Conservation (phyloP, 805 yeast species). For the Nakazawaea pomicola region DNA sequence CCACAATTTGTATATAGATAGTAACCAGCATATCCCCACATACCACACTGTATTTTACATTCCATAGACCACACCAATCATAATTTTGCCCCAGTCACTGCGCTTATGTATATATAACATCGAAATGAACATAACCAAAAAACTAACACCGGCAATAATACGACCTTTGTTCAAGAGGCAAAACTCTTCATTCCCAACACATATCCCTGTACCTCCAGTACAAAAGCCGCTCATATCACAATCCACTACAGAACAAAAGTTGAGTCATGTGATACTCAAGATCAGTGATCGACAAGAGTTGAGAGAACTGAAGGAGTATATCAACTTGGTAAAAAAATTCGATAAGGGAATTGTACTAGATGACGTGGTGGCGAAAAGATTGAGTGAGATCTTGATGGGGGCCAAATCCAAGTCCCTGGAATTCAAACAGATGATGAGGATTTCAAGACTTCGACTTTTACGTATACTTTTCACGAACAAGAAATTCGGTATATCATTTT, state of each 20-base stretch:
- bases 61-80: too few relatives aligned
- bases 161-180: too few relatives aligned
- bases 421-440: slow-evolving; percentile 4
- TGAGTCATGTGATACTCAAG: background rate
- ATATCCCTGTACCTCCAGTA: background rate
- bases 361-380: background rate
- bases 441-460: slow-evolving; percentile 4
- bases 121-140: too few relatives aligned
- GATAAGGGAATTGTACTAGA: slow-evolving; percentile 3
- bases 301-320: background rate
- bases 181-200: too few relatives aligned
- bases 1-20: too few relatives aligned
- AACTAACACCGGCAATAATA: too few relatives aligned
- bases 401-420: background rate
- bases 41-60: too few relatives aligned
- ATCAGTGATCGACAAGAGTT: background rate
- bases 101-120: too few relatives aligned
- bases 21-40: too few relatives aligned
- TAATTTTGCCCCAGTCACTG: too few relatives aligned
- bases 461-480: slow-evolving; percentile 3
- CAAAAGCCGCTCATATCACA: too few relatives aligned
- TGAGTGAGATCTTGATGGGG: background rate
- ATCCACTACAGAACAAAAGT: background rate
- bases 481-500: background rate
- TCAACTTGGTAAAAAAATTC: background rate